These are phyloP conservation scores for Penicillium malachiteum DNA, from an alignment of 495 filamentous ascomycete genomes.

Conservation along the genomic window DNA sequence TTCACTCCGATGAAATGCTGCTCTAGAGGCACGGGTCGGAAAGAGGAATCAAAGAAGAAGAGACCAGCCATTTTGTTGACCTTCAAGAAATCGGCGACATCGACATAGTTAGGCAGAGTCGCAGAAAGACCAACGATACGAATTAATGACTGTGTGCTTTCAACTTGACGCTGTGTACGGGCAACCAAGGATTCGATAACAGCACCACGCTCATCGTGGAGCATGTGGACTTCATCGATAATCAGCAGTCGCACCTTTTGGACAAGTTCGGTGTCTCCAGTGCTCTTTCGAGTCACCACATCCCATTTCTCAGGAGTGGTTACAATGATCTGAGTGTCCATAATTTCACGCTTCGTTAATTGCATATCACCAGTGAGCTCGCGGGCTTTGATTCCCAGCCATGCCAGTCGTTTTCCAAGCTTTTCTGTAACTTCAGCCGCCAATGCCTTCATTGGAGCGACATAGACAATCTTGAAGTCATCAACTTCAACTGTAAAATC, in stretches of 20 bases:
- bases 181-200: conserved; percentile 95
- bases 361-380: conserved; percentile 99
- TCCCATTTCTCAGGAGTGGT: conserved; percentile 99
- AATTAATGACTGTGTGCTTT: conserved; percentile 96
- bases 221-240: conserved; percentile 99
- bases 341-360: conserved; percentile 92
- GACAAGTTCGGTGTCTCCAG: conserved; percentile 93
- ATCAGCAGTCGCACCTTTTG: conserved; percentile 96
- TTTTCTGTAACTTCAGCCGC: conserved; percentile 96
- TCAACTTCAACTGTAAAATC: conserved; percentile 77
- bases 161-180: conserved; percentile 90
- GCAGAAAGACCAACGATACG: conserved; percentile 93
- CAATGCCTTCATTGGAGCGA: conserved; percentile 75
- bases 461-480: conserved; percentile 71
- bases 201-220: conserved; percentile 95
- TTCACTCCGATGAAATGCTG: conserved; percentile 97
- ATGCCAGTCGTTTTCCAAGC: conserved; percentile 86
- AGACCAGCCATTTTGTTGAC: conserved; percentile 91
- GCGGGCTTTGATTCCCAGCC: conserved; percentile 84
- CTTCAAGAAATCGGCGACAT: conserved; percentile 94
- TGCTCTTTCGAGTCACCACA: conserved; percentile 94
- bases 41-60: conserved; percentile 96
- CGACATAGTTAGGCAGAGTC: conserved; percentile 92
- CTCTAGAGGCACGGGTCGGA: conserved; percentile 92
- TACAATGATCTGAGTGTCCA: conserved; percentile 95